Percentiles rank a stretch among this genome's conserved stretches.
Evolutionary conservation across 1,284 basidiomycete species (phyloP).

Genomic region (Cryptococcus floricola): DNA sequence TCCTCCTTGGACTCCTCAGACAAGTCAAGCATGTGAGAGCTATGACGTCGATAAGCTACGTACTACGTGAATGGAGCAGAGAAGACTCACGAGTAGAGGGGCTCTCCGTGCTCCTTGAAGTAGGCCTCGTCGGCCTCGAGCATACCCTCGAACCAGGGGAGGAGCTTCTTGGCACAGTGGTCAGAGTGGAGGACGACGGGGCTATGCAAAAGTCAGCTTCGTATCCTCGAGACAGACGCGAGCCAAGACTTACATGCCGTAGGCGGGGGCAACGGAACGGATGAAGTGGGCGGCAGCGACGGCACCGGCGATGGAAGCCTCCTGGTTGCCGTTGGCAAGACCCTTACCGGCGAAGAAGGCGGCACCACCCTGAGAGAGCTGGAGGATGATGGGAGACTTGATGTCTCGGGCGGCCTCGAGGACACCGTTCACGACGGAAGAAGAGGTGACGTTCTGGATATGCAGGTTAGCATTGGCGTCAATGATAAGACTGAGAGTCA

Average conservation of each 20-base stretch:
- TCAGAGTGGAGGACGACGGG: constrained; percentile 98
- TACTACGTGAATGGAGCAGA: background rate
- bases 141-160: constrained; percentile 99
- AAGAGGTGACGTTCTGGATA: constrained; percentile 70
- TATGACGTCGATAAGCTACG: constrained; percentile 9
- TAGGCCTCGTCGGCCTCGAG: constrained; percentile 93
- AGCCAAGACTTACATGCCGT: constrained; percentile 68
- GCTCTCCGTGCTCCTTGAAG: constrained; percentile 82
- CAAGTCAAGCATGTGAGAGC: constrained; percentile 98
- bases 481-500: background rate
- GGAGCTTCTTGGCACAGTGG: constrained; percentile 97
- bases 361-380: constrained; percentile 93
- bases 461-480: background rate
- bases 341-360: constrained; percentile 98
- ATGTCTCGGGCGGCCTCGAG: constrained; percentile 87
- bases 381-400: constrained; percentile 97
- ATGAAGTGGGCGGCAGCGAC: constrained; percentile 90
- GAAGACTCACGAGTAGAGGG: constrained; percentile 73
- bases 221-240: background rate
- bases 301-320: constrained; percentile 92
- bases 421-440: constrained; percentile 78
- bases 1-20: constrained; percentile 97
- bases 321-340: constrained; percentile 82
- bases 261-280: constrained; percentile 79
- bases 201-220: constrained; percentile 48